Conservation (phyloP, 2,329 filamentous ascomycete species). For the Colletotrichum sp. region DNA sequence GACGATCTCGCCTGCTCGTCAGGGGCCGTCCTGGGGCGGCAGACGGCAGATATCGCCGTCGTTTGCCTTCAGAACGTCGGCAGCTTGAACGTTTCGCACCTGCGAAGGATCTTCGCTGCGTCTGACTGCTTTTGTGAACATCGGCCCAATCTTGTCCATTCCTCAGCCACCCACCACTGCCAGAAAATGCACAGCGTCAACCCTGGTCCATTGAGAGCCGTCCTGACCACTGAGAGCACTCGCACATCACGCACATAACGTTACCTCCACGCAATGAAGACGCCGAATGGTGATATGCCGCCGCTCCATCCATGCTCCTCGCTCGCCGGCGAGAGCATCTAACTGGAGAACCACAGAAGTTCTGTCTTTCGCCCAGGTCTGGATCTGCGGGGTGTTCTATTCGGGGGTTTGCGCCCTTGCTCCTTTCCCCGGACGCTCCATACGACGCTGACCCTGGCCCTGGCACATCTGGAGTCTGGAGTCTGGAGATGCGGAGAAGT, state of each 20-base stretch:
- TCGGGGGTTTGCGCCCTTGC: background rate
- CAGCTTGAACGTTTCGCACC: background rate
- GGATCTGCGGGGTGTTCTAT: slow-evolving; percentile 8
- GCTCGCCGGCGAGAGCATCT: background rate
- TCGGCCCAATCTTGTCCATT: background rate
- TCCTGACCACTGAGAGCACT: background rate
- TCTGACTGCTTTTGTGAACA: background rate
- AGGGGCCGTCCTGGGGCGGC: background rate
- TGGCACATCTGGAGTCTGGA: background rate
- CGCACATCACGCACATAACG: background rate
- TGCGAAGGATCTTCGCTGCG: slow-evolving; percentile 7
- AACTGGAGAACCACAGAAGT: background rate
- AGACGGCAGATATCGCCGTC: background rate
- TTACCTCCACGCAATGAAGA: background rate
- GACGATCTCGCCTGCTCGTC: background rate
- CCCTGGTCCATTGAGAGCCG: background rate
- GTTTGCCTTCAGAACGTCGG: background rate
- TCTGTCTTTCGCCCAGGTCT: background rate
- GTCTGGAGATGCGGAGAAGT: slow-evolving; percentile 1
- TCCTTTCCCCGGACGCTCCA: background rate
- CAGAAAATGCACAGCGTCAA: background rate
- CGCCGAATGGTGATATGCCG: background rate
- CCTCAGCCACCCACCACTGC: background rate
- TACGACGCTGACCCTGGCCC: background rate
- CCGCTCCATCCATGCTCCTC: background rate